Base-by-base conservation (phyloP, 2,329 filamentous ascomycete genomes). In the Sporothrix euskadiensis region DNA sequence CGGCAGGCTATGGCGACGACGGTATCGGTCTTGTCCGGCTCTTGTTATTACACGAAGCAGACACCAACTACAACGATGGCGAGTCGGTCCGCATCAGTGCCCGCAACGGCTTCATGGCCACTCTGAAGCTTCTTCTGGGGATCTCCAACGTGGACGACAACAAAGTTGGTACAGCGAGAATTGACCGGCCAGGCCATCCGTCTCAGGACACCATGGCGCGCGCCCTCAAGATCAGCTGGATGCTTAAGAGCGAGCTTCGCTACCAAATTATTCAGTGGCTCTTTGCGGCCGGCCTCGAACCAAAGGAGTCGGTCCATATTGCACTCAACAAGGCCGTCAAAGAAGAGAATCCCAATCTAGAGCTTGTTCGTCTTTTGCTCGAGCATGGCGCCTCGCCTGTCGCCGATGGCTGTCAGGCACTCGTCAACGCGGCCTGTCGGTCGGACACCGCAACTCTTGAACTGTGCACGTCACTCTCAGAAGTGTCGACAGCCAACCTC, bases 41-140 rank as follows among this genome's bases (percentile, higher is more conserved):
- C 10, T 77, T 91, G 22, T 80, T 90, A 8, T 75, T 79, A 0
- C 82, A 85, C 44, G 88, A 88, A 0, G 88, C 88, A 3, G 85
- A 86, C 71, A 84, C 87, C 0, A 86, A 90, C 76, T 85, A 85
- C 77, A 85, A 85, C 26, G 82, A 84, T 10, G 88, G 88, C 0
- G 86, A 89, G 71, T 85, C 86, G 4, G 83, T 90, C 4, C 85
- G 87, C 76, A 85, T 86, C 12, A 86, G 87, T 0, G 85, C 86
- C 0, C 82, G 84, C 49, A 86, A 85, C 74, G 86, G 85, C 0
- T 86, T 85, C 73, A 79, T 88, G 54, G 81, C 80, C 0, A 87
- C 82, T 41, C 79, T 89, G 9, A 83, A 86, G 77, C 78, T 88
- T 71, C 82, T 89, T 69, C 79, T 89, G 7, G 86, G 86, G 0